Evolutionary conservation across 208 protist genomes (phyloP).

Genomic region (Trichomonas tenax): DNA sequence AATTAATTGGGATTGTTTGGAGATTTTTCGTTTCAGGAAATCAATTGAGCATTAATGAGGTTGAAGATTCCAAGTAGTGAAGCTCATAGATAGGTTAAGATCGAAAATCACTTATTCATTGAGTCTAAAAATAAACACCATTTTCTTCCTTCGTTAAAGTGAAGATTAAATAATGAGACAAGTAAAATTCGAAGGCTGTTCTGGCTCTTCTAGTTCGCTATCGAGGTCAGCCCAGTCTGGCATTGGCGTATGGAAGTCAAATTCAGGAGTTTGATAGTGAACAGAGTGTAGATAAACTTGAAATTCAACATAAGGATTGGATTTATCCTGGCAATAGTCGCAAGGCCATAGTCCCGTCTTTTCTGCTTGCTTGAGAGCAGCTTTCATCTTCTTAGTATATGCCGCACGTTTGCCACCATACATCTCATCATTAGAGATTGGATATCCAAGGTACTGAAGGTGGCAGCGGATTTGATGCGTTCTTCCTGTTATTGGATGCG

Average conservation of each 20-base stretch:
- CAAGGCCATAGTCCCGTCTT: neutral
- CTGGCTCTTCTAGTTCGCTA: neutral
- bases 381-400: neutral
- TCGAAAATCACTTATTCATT: no score
- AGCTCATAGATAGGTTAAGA: no score
- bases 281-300: neutral
- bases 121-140: no score
- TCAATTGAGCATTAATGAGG: no score
- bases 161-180: no score
- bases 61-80: no score
- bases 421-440: conserved; percentile 58
- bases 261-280: neutral
- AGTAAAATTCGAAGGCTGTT: no score
- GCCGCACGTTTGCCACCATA: conserved; percentile 38
- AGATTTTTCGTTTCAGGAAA: no score
- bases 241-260: neutral
- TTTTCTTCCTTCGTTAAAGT: no score
- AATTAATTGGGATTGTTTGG: no score
- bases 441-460: conserved; percentile 56
- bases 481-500: conserved; percentile 59
- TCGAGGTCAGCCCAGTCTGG: neutral
- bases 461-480: conserved; percentile 75
- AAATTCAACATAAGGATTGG: neutral
- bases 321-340: neutral
- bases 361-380: neutral